phyloP scores from a whole-genome alignment of 2,329 filamentous ascomycete genomes.

The Xylariaceae sp. region DNA sequence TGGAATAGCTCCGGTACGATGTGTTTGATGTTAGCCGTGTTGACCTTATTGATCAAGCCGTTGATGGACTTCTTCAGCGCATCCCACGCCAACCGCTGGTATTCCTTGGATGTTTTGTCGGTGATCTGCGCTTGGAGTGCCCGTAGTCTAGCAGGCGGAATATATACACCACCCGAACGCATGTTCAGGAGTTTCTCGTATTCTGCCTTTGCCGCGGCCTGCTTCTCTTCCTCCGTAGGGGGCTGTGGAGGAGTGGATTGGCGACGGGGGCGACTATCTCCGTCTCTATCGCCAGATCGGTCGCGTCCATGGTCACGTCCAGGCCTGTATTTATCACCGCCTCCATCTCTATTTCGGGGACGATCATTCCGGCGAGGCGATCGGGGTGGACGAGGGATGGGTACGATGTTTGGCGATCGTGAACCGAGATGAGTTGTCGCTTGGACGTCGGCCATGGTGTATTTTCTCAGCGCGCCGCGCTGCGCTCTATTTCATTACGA shows the following conservation, averaged over 20 bases:
- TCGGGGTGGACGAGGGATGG: slow-evolving; percentile 31
- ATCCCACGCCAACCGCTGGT: slow-evolving; percentile 99
- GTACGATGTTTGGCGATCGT: slow-evolving; percentile 27
- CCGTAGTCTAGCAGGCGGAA: slow-evolving; percentile 83
- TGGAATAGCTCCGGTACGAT: slow-evolving; percentile 94
- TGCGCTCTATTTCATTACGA: slow-evolving; percentile 3
- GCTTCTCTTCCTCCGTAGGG: slow-evolving; percentile 75
- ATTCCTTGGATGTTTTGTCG: slow-evolving; percentile 93
- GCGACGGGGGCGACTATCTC: slow-evolving; percentile 16
- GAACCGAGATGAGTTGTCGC: slow-evolving; percentile 34
- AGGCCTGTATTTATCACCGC: slow-evolving; percentile 49
- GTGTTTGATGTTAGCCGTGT: slow-evolving; percentile 94
- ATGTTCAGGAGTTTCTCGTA: slow-evolving; percentile 89
- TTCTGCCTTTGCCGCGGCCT: slow-evolving; percentile 83
- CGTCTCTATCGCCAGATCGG: slow-evolving; percentile 14
- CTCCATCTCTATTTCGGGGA: slow-evolving; percentile 30
- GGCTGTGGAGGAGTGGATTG: slow-evolving; percentile 32
- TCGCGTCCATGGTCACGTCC: slow-evolving; percentile 29
- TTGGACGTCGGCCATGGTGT: slow-evolving; percentile 44
- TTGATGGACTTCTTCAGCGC: slow-evolving; percentile 98
- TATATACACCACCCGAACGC: slow-evolving; percentile 93
- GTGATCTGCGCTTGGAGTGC: slow-evolving; percentile 95
- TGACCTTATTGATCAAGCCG: slow-evolving; percentile 98
- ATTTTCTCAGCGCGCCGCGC: slow-evolving; percentile 6
- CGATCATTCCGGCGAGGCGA: slow-evolving; percentile 34